Percentiles rank a stretch among this genome's conserved stretches.
Evolutionary conservation across 1,284 basidiomycete species (phyloP).

Genomic region (Jaminaea rosea): DNA sequence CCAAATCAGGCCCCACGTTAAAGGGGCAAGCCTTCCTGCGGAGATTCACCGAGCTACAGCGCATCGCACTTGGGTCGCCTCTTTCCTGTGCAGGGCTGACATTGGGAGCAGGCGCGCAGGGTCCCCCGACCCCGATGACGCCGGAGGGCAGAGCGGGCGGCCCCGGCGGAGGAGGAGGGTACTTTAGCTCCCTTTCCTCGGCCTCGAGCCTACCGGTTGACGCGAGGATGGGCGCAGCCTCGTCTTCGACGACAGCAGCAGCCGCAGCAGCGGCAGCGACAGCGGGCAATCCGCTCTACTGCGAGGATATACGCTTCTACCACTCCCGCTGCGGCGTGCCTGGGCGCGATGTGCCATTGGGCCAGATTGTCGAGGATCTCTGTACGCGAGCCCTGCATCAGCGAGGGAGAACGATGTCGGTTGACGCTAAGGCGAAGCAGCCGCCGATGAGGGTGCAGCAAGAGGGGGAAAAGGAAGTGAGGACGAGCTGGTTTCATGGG

Average conservation of each 20-base stretch:
- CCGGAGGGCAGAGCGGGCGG: too few relatives aligned
- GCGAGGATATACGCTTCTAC: slow-evolving; percentile 31
- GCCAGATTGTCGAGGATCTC: slow-evolving; percentile 35
- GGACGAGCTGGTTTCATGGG: background rate
- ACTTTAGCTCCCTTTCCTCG: slow-evolving; percentile 15
- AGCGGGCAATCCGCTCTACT: slow-evolving; percentile 10
- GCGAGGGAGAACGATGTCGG: background rate
- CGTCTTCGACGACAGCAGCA: background rate
- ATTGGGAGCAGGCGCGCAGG: too few relatives aligned
- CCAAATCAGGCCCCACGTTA: background rate
- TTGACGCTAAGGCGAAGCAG: slow-evolving; percentile 3
- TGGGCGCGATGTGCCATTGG: slow-evolving; percentile 24
- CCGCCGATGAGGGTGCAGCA: slow-evolving; percentile 3
- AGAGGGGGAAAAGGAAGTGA: background rate
- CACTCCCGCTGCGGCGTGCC: slow-evolving; percentile 19
- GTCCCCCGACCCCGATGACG: too few relatives aligned
- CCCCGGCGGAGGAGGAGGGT: slow-evolving; percentile 12
- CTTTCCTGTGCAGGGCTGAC: too few relatives aligned
- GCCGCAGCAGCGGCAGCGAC: background rate
- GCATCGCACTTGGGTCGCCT: too few relatives aligned
- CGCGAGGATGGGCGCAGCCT: slow-evolving; percentile 13
- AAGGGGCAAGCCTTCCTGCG: background rate
- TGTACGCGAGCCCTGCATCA: slow-evolving; percentile 14
- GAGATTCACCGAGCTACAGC: background rate
- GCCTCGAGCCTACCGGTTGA: too few relatives aligned